Evolutionary conservation across 2,329 filamentous ascomycete species (phyloP).

Genomic region (Purpureocillium lavendulum): DNA sequence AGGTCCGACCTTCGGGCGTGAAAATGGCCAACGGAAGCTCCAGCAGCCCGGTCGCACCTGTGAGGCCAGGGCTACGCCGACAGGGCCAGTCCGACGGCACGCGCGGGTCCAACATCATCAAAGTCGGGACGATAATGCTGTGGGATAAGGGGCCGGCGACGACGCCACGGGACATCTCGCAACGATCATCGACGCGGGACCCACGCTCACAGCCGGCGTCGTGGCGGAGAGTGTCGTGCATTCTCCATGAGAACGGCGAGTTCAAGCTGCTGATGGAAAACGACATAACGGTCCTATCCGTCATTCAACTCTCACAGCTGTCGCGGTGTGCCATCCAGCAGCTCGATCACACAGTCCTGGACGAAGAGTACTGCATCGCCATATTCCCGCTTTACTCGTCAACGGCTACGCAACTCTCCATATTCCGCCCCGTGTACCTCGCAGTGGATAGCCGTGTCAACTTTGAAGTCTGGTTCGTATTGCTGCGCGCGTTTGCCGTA

Average conservation of each 20-base stretch:
- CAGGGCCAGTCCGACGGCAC: slow-evolving; percentile 24
- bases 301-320: slow-evolving; percentile 81
- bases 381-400: slow-evolving; percentile 91
- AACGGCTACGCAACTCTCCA: slow-evolving; percentile 61
- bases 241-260: slow-evolving; percentile 88
- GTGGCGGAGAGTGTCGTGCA: slow-evolving; percentile 87
- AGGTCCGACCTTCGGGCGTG: slow-evolving; percentile 53
- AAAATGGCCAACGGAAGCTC: slow-evolving; percentile 39
- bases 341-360: slow-evolving; percentile 80
- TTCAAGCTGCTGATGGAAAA: slow-evolving; percentile 85
- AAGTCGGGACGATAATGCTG: slow-evolving; percentile 82
- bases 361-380: slow-evolving; percentile 88
- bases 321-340: slow-evolving; percentile 86
- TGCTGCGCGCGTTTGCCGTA: slow-evolving; percentile 83
- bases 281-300: slow-evolving; percentile 69
- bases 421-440: slow-evolving; percentile 83
- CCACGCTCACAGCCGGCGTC: slow-evolving; percentile 45
- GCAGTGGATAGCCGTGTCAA: slow-evolving; percentile 77
- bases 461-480: slow-evolving; percentile 96
- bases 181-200: slow-evolving; percentile 49
- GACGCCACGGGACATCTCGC: slow-evolving; percentile 47
- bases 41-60: slow-evolving; percentile 21
- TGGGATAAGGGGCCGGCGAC: slow-evolving; percentile 71
- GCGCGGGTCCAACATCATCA: slow-evolving; percentile 66
- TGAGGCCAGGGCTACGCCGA: slow-evolving; percentile 34